Evolutionary conservation across 1,139 yeast genomes (phyloP).

Genomic region (Lodderomyces elongisporus): DNA sequence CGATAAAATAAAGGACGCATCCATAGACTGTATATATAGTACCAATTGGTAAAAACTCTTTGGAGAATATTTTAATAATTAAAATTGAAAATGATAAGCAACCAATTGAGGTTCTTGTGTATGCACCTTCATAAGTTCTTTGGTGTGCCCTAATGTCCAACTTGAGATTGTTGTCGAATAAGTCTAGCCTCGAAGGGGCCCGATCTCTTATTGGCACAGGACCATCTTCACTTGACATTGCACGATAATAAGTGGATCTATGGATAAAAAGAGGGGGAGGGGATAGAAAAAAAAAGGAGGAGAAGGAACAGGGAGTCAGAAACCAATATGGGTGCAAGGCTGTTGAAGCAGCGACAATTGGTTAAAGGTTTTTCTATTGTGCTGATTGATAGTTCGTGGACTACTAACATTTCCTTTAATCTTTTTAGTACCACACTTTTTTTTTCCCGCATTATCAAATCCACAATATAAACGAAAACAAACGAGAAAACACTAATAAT

Average conservation of each 20-base stretch:
- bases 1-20: slow-evolving; percentile 42
- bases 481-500: too few relatives aligned
- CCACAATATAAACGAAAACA: too few relatives aligned
- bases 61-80: slow-evolving; percentile 48
- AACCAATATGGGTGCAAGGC: too few relatives aligned
- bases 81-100: slow-evolving; percentile 43
- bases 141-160: slow-evolving; percentile 57
- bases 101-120: slow-evolving; percentile 49
- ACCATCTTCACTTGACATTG: slow-evolving; percentile 2
- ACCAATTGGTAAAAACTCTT: slow-evolving; percentile 50
- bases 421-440: slow-evolving; percentile 5
- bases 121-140: slow-evolving; percentile 59
- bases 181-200: slow-evolving; percentile 32
- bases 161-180: slow-evolving; percentile 33
- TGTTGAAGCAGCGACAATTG: too few relatives aligned
- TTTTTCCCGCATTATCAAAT: background rate
- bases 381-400: too few relatives aligned
- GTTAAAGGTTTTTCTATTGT: too few relatives aligned
- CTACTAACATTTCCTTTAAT: too few relatives aligned
- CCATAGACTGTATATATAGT: slow-evolving; percentile 51
- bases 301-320: too few relatives aligned
- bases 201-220: slow-evolving; percentile 16
- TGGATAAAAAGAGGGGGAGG: too few relatives aligned
- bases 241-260: background rate
- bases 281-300: too few relatives aligned